Evolutionary conservation across 805 yeast genomes (phyloP), one percentile per base, ranked within the genome.

Genomic region (Cyberlindnera meyerae): DNA sequence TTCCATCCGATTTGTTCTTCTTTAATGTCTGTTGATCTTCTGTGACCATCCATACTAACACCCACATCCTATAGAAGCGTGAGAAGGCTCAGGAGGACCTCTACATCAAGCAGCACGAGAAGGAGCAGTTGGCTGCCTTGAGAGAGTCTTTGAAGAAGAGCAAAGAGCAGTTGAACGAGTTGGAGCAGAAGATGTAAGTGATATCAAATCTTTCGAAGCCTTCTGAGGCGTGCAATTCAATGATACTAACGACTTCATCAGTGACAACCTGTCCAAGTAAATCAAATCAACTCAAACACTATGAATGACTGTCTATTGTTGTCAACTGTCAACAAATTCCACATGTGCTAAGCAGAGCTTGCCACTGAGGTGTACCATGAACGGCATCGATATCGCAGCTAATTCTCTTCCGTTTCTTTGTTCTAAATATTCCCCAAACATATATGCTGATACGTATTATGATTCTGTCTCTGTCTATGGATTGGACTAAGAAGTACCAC

Each of bases 81-180:
- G 98, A 93, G 73, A 82, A 76, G 66, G 96, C 96, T 46, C 80
- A 79, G 59, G 98, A 90, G 70, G 87, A 82, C 60, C 71, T 69
- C 54, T 89, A 79, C 70, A 71, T 88, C 64, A 85, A 77, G 66
- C 80, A 86, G 68, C 95, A 83, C 60, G 96, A 90, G 71, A 82
- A 81, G 60, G 95, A 87, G 63, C 87, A 82, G 70, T 71, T 88
- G 61, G 79, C 75, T 57, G 73, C 74, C 33, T 75, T 88, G 62
- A 82, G 71, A 62, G 87, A 82, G 60, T 75, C 82, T 56, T 71
- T 88, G 61, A 76, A 80, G 62, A 71, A 82, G 66, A 93, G 80
- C 61, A 80, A 79, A 71, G 71, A 75, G 45, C 73, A 77, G 56
- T 59, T 79, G 49, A 70, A 72, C 43, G 52, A 60, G 40, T 54